Evolutionary conservation across 306 rosid genomes (phyloP), one percentile per base, ranked within the genome.

Genomic region (Quercus agrifolia): DNA sequence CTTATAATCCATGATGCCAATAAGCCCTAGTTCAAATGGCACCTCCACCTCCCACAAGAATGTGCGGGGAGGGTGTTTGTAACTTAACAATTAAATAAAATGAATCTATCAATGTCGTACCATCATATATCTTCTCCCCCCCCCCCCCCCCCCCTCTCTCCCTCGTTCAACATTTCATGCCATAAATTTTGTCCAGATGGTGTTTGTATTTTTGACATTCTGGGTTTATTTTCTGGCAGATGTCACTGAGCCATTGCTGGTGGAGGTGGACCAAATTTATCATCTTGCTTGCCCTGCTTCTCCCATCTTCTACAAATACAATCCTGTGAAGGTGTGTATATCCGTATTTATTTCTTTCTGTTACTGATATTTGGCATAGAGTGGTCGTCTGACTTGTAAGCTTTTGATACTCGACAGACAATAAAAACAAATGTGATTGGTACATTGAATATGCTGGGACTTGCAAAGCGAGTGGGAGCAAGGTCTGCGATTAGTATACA

Each of bases 221-320:
- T 38, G 27, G 9, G 27, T 68, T 33, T 10, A 33, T 77, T 62
- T 58, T 49, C 56, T 35, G 87, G 66, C 70, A 94, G 99, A 94
- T 86, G 93, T 94, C 77, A 94, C 97, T 13, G 99, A 94, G 81
- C 77, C 95, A 54, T 84, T 94, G 92, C 58, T 90, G 87, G 77
- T 92, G 28, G 97, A 94, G 86, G 99, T 94, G 83, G 99, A 94
- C 87, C 97, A 80, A 86, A 94, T 94, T 71, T 92, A 94, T 84
- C 99, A 92, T 83, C 97, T 94, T 77, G 99, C 99, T 30, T 94
- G 99, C 85, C 99, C 99, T 0, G 99, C 99, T 27, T 94, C 97
- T 78, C 99, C 99, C 56, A 92, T 94, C 85, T 94, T 92, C 90
- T 94, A 94, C 84, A 92, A 94, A 89, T 91, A 94, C 87, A 94